Conservation (phyloP, 2,329 filamentous ascomycete species). For the Fusarium transvaalense region DNA sequence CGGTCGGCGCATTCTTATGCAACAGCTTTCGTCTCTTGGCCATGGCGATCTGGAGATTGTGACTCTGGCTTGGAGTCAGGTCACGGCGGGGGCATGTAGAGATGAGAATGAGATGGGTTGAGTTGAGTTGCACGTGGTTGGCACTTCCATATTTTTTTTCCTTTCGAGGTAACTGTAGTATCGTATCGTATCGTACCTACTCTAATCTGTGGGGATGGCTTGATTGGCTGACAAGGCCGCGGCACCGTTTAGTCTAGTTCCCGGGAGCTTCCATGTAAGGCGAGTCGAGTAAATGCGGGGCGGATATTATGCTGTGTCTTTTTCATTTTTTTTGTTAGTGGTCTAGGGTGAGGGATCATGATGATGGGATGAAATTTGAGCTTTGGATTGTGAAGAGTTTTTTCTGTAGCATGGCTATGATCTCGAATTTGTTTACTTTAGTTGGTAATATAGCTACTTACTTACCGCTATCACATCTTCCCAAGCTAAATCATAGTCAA, state of each 20-base stretch:
- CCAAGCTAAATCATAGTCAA: background rate
- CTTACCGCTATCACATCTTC: background rate
- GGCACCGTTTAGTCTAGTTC: constrained; percentile 44
- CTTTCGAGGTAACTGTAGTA: constrained; percentile 15
- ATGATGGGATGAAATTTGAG: constrained; percentile 1
- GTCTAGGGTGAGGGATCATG: constrained; percentile 26
- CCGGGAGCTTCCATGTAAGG: constrained; percentile 45
- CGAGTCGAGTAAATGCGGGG: constrained; percentile 43
- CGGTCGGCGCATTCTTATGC: constrained; percentile 40
- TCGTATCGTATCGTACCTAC: constrained; percentile 2
- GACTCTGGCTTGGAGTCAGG: constrained; percentile 26
- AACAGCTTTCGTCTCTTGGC: constrained; percentile 60
- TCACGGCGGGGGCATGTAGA: constrained; percentile 1
- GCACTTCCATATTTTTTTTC: constrained; percentile 15
- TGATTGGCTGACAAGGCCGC: constrained; percentile 38
- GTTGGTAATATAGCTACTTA: background rate
- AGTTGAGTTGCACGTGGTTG: constrained; percentile 17
- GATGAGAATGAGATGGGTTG: background rate
- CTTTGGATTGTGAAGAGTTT: background rate
- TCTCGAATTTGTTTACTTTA: background rate
- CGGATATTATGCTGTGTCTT: constrained; percentile 3
- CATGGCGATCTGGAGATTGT: constrained; percentile 46
- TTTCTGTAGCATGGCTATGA: background rate
- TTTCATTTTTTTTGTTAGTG: background rate
- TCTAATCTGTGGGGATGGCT: constrained; percentile 6